A percentile compares a stretch with the other conserved stretches of the same genome.
Conservation (phyloP, 2,329 filamentous ascomycete species). For the Colletotrichum incanum region DNA sequence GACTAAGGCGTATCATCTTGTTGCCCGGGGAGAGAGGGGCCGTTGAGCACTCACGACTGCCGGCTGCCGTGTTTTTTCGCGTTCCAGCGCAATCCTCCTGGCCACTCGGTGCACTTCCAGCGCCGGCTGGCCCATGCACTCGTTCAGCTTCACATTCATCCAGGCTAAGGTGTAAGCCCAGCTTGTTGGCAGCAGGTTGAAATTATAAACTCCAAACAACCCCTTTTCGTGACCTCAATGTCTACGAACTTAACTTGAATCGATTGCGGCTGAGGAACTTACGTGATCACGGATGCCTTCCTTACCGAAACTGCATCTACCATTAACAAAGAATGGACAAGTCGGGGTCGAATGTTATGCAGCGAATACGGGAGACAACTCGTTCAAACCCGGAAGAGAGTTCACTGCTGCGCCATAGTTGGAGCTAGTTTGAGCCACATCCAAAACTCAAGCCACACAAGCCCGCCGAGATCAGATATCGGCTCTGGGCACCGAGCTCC, state of each 20-base stretch:
- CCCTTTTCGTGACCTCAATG: too few relatives aligned
- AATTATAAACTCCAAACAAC: too few relatives aligned
- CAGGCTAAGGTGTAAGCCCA: neutral
- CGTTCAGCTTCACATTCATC: too few relatives aligned
- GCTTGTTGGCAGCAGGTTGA: neutral
- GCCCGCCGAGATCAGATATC: neutral
- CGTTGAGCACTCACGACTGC: constrained; percentile 5
- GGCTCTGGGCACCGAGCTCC: neutral
- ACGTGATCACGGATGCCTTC: too few relatives aligned
- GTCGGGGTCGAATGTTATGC: neutral
- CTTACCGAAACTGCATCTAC: neutral
- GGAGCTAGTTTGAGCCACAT: neutral
- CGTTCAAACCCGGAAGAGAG: neutral
- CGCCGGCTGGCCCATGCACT: constrained; percentile 17
- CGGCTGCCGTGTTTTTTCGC: constrained; percentile 40
- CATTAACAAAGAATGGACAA: neutral
- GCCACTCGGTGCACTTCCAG: constrained; percentile 16
- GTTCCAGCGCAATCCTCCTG: constrained; percentile 1
- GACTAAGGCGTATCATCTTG: constrained; percentile 32
- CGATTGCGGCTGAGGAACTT: neutral
- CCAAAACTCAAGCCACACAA: neutral
- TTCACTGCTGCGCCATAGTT: neutral
- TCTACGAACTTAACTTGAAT: too few relatives aligned
- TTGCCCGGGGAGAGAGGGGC: constrained; percentile 35
- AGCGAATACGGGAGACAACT: neutral